phyloP scores from a whole-genome alignment of 2,329 filamentous ascomycete species.

The Alternaria brassicicola region DNA sequence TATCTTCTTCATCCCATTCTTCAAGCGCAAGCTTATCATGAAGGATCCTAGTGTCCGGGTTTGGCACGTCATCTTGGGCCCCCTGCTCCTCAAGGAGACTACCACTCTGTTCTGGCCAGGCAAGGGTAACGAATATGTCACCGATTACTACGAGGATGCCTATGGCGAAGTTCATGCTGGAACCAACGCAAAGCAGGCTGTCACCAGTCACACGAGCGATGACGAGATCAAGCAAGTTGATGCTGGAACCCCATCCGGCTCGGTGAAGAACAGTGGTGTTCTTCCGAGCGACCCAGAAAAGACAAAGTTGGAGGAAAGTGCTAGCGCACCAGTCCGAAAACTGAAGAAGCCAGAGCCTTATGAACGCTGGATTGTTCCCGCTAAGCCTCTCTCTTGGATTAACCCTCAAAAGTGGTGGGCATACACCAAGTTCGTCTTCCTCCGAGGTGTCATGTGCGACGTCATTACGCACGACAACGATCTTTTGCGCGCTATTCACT shows the following conservation, averaged over 20 bases:
- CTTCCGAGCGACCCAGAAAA: conserved; percentile 13
- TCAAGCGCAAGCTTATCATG: conserved; percentile 34
- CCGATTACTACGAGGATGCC: conserved; percentile 50
- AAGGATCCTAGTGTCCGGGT: conserved; percentile 35
- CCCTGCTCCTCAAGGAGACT: conserved; percentile 48
- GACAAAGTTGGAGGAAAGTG: conserved; percentile 8
- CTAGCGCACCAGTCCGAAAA: conserved; percentile 22
- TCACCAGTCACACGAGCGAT: conserved; percentile 5
- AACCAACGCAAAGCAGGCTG: conserved; percentile 9
- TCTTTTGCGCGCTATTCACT: conserved; percentile 49
- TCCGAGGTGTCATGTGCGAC: conserved; percentile 53
- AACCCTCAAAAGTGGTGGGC: conserved; percentile 45
- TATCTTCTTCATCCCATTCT: conserved; percentile 38
- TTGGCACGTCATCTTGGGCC: conserved; percentile 45
- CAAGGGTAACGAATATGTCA: conserved; percentile 47
- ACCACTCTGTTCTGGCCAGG: conserved; percentile 51
- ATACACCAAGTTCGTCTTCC: conserved; percentile 53
- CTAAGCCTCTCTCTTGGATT: conserved; percentile 37
- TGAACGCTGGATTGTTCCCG: conserved; percentile 45
- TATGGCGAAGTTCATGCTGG: conserved; percentile 33
- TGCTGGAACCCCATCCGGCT: conserved; percentile 7
- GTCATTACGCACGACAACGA: conserved; percentile 50
- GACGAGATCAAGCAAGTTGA: conserved; percentile 8
- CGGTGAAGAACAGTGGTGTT: not conserved
- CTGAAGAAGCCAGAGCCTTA: conserved; percentile 39